These are phyloP conservation scores for Lagenaria siceraria DNA, from an alignment of 306 rosid genomes.

Conservation along the genomic window DNA sequence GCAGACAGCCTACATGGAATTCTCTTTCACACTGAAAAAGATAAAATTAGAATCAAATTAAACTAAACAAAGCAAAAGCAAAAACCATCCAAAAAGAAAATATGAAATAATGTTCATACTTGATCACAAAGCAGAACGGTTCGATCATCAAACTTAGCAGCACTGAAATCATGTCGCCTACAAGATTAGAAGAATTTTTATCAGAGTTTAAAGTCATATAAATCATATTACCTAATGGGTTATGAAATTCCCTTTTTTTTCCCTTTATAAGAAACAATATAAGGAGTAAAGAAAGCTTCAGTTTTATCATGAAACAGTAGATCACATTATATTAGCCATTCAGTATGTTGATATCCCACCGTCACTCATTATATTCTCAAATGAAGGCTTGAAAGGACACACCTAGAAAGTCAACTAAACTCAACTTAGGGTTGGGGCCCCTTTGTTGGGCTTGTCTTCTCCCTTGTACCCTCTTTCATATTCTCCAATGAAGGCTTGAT, in stretches of 20 bases:
- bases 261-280: neutral
- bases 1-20: conserved; percentile 94
- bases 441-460: too few relatives aligned
- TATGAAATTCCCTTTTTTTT: neutral
- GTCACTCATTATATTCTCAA: neutral
- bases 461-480: too few relatives aligned
- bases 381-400: too few relatives aligned
- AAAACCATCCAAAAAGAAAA: neutral
- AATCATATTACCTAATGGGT: neutral
- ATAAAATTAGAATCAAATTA: conserved; percentile 7
- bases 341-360: neutral
- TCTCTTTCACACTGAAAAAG: conserved; percentile 89
- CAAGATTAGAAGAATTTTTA: neutral
- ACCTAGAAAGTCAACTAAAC: neutral
- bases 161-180: conserved; percentile 90
- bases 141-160: conserved; percentile 75
- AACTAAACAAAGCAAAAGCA: neutral
- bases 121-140: conserved; percentile 94
- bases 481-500: too few relatives aligned
- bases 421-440: neutral
- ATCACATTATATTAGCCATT: neutral
- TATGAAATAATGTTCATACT: conserved; percentile 33
- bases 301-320: neutral
- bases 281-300: neutral
- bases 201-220: neutral